Evolutionary conservation across 495 filamentous ascomycete species (phyloP).

Genomic region (Mycothermus thermophilus): DNA sequence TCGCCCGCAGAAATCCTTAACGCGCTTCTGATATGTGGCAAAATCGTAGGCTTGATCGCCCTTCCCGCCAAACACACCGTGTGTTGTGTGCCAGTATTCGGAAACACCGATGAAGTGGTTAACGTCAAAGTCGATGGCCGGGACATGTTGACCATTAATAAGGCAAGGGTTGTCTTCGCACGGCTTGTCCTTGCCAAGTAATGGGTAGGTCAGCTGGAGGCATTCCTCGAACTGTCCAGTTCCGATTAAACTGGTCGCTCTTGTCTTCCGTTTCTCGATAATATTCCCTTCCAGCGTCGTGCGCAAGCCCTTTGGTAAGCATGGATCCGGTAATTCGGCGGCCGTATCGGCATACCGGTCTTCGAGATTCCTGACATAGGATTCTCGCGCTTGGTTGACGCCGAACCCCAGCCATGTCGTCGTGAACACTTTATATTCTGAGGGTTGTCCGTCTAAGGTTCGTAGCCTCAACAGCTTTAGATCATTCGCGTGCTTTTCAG

Average conservation of each 20-base stretch:
- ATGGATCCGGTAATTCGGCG: conserved; percentile 77
- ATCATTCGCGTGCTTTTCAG: conserved; percentile 79
- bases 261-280: conserved; percentile 15
- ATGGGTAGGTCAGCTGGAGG: conserved; percentile 61
- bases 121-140: conserved; percentile 92
- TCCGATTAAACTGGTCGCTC: conserved; percentile 45
- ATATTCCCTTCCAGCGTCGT: conserved; percentile 49
- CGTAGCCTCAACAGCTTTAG: conserved; percentile 74
- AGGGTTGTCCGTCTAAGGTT: conserved; percentile 56
- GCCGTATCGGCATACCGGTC: conserved; percentile 40
- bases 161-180: conserved; percentile 78
- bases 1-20: conserved; percentile 71
- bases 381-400: conserved; percentile 73
- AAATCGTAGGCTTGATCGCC: conserved; percentile 85
- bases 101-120: conserved; percentile 98
- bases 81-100: conserved; percentile 98
- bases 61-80: conserved; percentile 76
- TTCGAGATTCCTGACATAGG: conserved; percentile 62
- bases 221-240: conserved; percentile 83
- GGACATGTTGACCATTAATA: conserved; percentile 76
- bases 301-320: conserved; percentile 64
- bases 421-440: conserved; percentile 82
- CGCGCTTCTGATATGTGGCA: conserved; percentile 72
- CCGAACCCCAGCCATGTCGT: conserved; percentile 96
- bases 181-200: conserved; percentile 79